Evolutionary conservation across 345 rosid species (phyloP), one percentile per base, ranked within the genome.

Genomic region (Boechera retrofracta): DNA sequence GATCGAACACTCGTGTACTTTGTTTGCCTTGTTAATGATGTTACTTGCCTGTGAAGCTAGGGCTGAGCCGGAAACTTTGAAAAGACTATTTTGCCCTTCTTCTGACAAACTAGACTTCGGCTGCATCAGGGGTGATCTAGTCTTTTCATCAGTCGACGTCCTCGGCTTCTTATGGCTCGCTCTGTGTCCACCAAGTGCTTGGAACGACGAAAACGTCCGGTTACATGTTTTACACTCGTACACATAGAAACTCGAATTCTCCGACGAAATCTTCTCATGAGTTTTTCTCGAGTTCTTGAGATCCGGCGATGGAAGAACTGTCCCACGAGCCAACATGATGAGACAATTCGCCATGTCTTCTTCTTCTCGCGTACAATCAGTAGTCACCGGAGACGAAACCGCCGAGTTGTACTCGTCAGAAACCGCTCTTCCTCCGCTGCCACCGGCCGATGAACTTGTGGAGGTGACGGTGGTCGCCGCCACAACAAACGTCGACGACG

Each of bases 101-200:
- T 61, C 82, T 52, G 60, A 61, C 0, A 0, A 21, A 18, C 28
- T 72, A 39, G 77, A 51, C 81, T 66, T 78, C 0, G 31, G 67
- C 38, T 60, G 78, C 21, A 39, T 24, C 33, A 76, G 10, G 35
- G 77, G 54, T 63, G 53, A 60, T 56, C 16, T 79, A 13, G 74
- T 24, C 73, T 85, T 79, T 45, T 83, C 87, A 0, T 82, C 82
- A 10, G 8, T 36, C 0, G 60, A 29, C 12, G 74, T 26, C 72
- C 85, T 93, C 0, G 90, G 89, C 69, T 85, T 91, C 81, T 93
- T 96, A 85, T 96, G 99, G 72, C 99, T 91, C 0, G 99, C 97
- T 53, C 96, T 83, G 82, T 96, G 99, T 7, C 99, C 98, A 4
- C 99, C 99, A 6, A 96, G 83, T 10, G 99, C 98, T 81, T 96